These are phyloP conservation scores for Lophiotrema nucula DNA, from an alignment of 495 filamentous ascomycete genomes.

Conservation along the genomic window DNA sequence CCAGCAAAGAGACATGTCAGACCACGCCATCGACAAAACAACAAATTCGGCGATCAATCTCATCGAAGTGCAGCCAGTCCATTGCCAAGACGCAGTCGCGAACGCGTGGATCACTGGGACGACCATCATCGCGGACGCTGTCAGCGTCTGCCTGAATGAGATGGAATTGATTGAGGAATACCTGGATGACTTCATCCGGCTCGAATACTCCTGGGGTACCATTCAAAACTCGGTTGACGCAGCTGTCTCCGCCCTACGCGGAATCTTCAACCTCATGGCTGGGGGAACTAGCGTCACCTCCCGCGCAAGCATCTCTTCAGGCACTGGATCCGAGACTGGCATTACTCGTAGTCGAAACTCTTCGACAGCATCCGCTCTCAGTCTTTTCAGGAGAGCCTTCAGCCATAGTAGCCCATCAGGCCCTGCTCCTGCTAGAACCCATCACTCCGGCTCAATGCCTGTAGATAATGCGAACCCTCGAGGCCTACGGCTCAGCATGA, in stretches of 20 bases:
- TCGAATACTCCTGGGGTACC: slow-evolving; percentile 37
- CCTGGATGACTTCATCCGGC: slow-evolving; percentile 40
- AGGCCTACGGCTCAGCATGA: slow-evolving; percentile 18
- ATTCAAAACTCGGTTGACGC: slow-evolving; percentile 38
- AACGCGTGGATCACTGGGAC: slow-evolving; percentile 41
- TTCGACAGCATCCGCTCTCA: slow-evolving; percentile 18
- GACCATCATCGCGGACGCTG: slow-evolving; percentile 40
- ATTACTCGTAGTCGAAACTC: slow-evolving; percentile 12
- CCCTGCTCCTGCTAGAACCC: background rate
- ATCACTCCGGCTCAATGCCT: background rate
- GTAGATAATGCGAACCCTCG: slow-evolving; percentile 3
- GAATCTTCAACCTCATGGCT: slow-evolving; percentile 43
- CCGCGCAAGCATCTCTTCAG: slow-evolving; percentile 3
- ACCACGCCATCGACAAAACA: slow-evolving; percentile 43
- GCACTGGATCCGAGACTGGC: background rate
- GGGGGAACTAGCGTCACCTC: background rate
- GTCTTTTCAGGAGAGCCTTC: slow-evolving; percentile 26
- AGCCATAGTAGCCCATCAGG: slow-evolving; percentile 2
- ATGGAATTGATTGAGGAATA: slow-evolving; percentile 37
- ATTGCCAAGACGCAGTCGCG: slow-evolving; percentile 35
- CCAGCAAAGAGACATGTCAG: slow-evolving; percentile 40
- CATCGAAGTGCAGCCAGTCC: slow-evolving; percentile 36
- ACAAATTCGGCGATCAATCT: slow-evolving; percentile 37
- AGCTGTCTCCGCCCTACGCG: slow-evolving; percentile 38
- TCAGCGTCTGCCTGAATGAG: slow-evolving; percentile 37